Conservation (phyloP, 345 rosid genomes). For the Lumnitzera littorea region DNA sequence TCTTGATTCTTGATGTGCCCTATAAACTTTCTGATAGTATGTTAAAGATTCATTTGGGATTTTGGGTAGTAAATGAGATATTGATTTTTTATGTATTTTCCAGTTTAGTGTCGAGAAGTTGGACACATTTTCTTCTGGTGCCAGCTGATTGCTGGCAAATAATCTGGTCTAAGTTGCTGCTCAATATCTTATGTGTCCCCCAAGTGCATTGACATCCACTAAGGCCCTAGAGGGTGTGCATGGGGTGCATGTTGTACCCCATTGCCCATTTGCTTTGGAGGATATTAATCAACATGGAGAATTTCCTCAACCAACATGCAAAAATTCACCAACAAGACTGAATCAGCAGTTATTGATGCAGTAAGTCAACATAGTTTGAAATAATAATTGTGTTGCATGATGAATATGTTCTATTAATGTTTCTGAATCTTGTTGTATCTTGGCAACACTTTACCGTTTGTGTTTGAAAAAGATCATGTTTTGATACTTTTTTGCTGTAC, state of each 20-base stretch:
- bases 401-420: no score
- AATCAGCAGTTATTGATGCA: conserved; percentile 52
- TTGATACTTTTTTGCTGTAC: conserved; percentile 7
- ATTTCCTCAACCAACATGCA: conserved; percentile 27
- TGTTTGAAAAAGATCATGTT: no score
- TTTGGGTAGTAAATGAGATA: no score
- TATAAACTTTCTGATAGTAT: no score
- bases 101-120: conserved; percentile 1
- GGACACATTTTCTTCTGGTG: conserved; percentile 14
- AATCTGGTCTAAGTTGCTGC: conserved; percentile 8
- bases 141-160: conserved; percentile 46
- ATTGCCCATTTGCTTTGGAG: conserved; percentile 52
- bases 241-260: conserved; percentile 68
- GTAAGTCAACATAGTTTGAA: conserved; percentile 21
- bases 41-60: no score
- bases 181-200: conserved; percentile 40
- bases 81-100: no score
- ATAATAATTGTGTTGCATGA: no score
- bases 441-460: no score
- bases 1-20: no score
- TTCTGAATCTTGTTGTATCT: no score
- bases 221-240: conserved; percentile 67
- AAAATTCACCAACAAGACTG: conserved; percentile 29
- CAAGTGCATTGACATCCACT: conserved; percentile 28
- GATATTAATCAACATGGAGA: conserved; percentile 40